Percentiles rank a stretch among this genome's conserved stretches.
phyloP scores from a whole-genome alignment of 2,329 filamentous ascomycete genomes.

The Apiospora aurea region DNA sequence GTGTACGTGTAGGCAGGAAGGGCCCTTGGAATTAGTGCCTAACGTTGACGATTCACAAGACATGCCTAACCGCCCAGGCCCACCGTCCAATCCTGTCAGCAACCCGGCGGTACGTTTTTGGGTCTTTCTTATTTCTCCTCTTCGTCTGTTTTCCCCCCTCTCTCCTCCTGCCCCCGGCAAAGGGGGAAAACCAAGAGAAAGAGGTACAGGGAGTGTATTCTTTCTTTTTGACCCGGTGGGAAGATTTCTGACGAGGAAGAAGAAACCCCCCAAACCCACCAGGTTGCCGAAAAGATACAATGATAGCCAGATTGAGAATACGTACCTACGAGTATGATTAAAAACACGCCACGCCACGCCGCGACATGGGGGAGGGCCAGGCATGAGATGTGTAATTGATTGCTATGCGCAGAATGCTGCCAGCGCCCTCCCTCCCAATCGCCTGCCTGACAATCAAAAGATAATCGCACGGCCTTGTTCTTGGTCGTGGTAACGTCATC shows the following conservation, averaged over 20 bases:
- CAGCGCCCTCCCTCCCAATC: background rate
- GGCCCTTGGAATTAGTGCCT: slow-evolving; percentile 10
- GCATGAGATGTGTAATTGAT: slow-evolving; percentile 4
- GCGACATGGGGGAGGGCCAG: slow-evolving; percentile 6
- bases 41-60: slow-evolving; percentile 22
- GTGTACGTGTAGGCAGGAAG: background rate
- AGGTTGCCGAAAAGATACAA: background rate
- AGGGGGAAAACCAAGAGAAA: background rate
- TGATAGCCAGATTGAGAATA: background rate
- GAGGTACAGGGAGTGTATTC: background rate
- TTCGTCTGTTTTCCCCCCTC: background rate
- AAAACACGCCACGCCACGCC: slow-evolving; percentile 12
- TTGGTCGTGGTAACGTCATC: slow-evolving; percentile 16
- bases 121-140: slow-evolving; percentile 13
- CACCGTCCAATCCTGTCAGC: background rate
- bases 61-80: slow-evolving; percentile 20
- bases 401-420: slow-evolving; percentile 16
- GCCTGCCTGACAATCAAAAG: background rate
- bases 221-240: slow-evolving; percentile 6
- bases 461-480: background rate
- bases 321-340: background rate
- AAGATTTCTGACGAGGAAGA: slow-evolving; percentile 1
- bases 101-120: slow-evolving; percentile 11
- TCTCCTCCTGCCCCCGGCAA: background rate
- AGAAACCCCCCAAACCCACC: background rate